Evolutionary conservation across 2,329 filamentous ascomycete species (phyloP), one percentile per base, ranked within the genome.

Genomic region (Pyricularia sp.): DNA sequence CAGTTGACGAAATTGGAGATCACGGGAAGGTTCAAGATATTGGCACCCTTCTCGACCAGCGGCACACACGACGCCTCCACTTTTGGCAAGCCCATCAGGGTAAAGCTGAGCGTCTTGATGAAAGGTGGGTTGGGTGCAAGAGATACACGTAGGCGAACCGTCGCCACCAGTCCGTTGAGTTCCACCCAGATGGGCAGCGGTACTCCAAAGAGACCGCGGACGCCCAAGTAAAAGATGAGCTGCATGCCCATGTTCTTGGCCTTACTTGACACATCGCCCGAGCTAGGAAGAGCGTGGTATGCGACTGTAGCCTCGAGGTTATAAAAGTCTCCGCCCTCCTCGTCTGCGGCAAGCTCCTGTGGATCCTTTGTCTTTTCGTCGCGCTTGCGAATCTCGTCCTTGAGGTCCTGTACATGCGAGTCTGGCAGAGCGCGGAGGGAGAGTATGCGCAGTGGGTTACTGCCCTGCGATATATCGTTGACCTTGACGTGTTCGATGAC

Each of bases 1-100:
- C 93, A 96, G 76, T 97, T 96, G 75, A 97, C 93, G 72, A 99
- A 97, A 71, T 96, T 96, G 16, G 91, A 96, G 70, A 97, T 97
- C 49, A 97, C 75, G 0, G 93, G 93, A 10, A 97, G 78, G 70
- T 97, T 96, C 30, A 97, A 79, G 60, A 97, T 86, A 70, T 97
- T 97, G 67, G 96, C 87, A 2, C 92, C 93, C 68, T 86, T 88
- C 73, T 94, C 86, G n/a, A 97, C 76, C 88, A 97, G 94, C 0
- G 94, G 94, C 16, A 92, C 88, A 72, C 93, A 97, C 1, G 91
- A 90, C 19, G 93, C 93, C 71, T 89, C 84, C 4, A 97, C 88
- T 71, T 96, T 92, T 13, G 94, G 94, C 4, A 94, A 79, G 0
- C 94, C 94, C 89, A 97, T 97, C 3, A 99, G 81, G 0, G 93